These are phyloP conservation scores for Lentinus brumalis DNA, from an alignment of 768 basidiomycete genomes.

Conservation along the genomic window DNA sequence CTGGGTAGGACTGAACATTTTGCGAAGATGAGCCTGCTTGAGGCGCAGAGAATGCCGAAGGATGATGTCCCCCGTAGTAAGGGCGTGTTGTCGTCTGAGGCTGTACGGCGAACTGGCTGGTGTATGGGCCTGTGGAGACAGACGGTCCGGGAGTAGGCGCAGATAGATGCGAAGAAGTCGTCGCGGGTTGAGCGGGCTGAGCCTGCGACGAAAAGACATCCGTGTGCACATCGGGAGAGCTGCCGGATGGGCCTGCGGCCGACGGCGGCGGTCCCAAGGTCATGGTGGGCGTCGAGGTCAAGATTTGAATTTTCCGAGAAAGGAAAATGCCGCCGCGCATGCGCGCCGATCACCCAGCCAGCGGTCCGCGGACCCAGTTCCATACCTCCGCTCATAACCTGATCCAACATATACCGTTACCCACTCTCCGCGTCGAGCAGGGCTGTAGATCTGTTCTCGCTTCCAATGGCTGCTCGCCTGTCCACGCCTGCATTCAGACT, in stretches of 20 bases:
- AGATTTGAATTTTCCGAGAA: slow-evolving; percentile 3
- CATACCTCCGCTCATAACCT: too few species aligned
- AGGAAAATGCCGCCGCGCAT: slow-evolving; percentile 17
- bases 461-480: slow-evolving; percentile 5
- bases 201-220: slow-evolving; percentile 7
- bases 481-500: slow-evolving; percentile 2
- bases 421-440: too few species aligned
- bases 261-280: slow-evolving; percentile 43
- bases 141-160: slow-evolving; percentile 8
- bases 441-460: background rate
- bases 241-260: slow-evolving; percentile 42
- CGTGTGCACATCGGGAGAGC: slow-evolving; percentile 9
- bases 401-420: too few species aligned
- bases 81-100: slow-evolving; percentile 11
- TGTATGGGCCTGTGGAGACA: slow-evolving; percentile 5
- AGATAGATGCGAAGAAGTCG: background rate
- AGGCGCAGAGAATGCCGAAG: background rate
- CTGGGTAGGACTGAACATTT: background rate
- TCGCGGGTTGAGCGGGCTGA: background rate
- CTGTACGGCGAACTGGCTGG: slow-evolving; percentile 14
- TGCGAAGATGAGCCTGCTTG: slow-evolving; percentile 1
- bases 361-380: too few species aligned
- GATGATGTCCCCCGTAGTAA: background rate
- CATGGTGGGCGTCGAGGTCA: slow-evolving; percentile 29
- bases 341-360: background rate